Evolutionary conservation across 768 basidiomycete genomes (phyloP).

Genomic region (Auriculariales sp.): DNA sequence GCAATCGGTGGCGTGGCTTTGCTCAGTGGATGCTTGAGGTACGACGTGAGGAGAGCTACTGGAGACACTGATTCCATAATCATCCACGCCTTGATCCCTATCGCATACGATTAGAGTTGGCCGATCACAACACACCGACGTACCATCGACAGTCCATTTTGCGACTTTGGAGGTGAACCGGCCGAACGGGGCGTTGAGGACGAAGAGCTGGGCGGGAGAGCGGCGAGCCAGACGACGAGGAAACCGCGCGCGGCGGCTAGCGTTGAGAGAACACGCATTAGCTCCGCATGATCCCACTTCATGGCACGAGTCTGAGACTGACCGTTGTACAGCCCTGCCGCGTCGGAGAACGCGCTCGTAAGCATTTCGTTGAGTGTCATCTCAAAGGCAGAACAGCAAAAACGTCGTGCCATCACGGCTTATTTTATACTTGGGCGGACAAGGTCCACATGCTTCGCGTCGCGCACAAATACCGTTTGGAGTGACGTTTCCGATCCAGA

Average conservation of each 20-base stretch:
- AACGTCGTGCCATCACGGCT: too few species aligned
- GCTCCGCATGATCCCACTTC: too few species aligned
- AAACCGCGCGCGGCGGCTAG: slow-evolving; percentile 33
- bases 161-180: slow-evolving; percentile 37
- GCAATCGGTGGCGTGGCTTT: slow-evolving; percentile 7
- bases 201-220: slow-evolving; percentile 27
- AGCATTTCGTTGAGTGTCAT: too few species aligned
- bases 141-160: slow-evolving; percentile 5
- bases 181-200: slow-evolving; percentile 71
- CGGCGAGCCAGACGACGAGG: slow-evolving; percentile 23
- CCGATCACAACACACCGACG: slow-evolving; percentile 1
- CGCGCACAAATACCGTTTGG: too few species aligned
- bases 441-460: too few species aligned
- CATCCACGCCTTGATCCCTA: slow-evolving; percentile 52
- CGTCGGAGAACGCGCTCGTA: too few species aligned
- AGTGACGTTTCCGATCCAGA: too few species aligned
- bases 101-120: slow-evolving; percentile 1
- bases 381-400: too few species aligned
- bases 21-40: slow-evolving; percentile 35
- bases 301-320: too few species aligned
- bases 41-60: slow-evolving; percentile 32
- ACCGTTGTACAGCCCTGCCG: too few species aligned
- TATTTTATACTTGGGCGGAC: too few species aligned
- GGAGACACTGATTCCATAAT: slow-evolving; percentile 62
- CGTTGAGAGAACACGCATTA: too few species aligned